These are phyloP conservation scores for Teunomyces stri DNA, from an alignment of 805 yeast genomes.

Conservation along the genomic window DNA sequence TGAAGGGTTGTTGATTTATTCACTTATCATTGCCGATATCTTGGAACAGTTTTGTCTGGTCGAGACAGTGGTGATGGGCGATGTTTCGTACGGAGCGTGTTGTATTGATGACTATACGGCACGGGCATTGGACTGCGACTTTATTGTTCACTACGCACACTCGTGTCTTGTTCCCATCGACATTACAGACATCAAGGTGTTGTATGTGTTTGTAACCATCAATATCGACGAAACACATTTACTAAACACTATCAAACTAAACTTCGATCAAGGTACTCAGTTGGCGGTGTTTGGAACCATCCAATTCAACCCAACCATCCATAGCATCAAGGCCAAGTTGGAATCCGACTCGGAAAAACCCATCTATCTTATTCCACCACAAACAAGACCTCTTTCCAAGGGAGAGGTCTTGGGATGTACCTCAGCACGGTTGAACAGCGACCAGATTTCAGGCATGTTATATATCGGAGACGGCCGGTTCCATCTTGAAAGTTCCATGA, in stretches of 20 bases:
- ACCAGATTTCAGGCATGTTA: constrained; percentile 72
- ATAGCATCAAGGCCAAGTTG: constrained; percentile 64
- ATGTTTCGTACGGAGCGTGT: constrained; percentile 97
- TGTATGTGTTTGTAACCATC: constrained; percentile 95
- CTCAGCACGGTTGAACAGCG: constrained; percentile 70
- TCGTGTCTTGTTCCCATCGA: constrained; percentile 96
- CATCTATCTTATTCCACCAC: constrained; percentile 77
- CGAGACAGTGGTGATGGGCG: constrained; percentile 95
- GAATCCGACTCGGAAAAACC: constrained; percentile 48
- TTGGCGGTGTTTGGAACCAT: constrained; percentile 92
- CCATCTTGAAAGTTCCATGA: constrained; percentile 95
- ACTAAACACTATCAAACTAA: constrained; percentile 67
- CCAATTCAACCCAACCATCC: constrained; percentile 94
- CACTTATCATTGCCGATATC: constrained; percentile 87
- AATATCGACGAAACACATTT: constrained; percentile 82
- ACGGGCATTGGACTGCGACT: constrained; percentile 86
- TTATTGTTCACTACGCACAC: constrained; percentile 95
- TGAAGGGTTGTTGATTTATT: constrained; percentile 87
- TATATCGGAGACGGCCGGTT: constrained; percentile 96
- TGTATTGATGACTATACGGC: constrained; percentile 98
- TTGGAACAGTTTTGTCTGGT: constrained; percentile 85
- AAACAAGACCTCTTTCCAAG: constrained; percentile 85
- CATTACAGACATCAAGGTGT: constrained; percentile 81
- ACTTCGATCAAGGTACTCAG: constrained; percentile 61
- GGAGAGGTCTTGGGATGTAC: constrained; percentile 98